phyloP scores from a whole-genome alignment of 352 stramenopile genomes.

The Phytophthora foliorum region DNA sequence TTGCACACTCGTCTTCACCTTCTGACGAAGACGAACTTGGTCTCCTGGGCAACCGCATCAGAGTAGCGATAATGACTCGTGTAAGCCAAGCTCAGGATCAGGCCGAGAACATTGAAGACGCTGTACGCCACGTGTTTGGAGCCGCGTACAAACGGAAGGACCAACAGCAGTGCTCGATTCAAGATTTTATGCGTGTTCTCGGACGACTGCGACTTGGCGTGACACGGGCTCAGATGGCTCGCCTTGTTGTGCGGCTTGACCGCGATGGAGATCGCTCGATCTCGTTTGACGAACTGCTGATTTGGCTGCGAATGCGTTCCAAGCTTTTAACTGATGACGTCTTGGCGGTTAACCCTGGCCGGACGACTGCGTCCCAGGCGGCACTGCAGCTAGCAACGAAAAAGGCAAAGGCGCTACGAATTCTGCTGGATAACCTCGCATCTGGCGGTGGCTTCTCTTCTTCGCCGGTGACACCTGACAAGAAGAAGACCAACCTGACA shows the following conservation, averaged over 20 bases:
- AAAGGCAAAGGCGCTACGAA: conserved; percentile 26
- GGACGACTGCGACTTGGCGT: conserved; percentile 50
- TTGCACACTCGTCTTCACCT: conserved; percentile 40
- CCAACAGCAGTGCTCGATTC: conserved; percentile 36
- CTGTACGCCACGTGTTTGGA: conserved; percentile 64
- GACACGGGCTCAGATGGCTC: conserved; percentile 57
- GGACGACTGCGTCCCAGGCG: neutral
- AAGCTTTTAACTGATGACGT: neutral
- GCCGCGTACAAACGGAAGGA: conserved; percentile 45
- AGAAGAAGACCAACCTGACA: conserved; percentile 29
- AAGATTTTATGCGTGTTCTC: conserved; percentile 53
- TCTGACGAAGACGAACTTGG: conserved; percentile 52
- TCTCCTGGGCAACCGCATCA: conserved; percentile 56
- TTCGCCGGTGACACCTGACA: neutral
- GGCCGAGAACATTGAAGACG: conserved; percentile 55
- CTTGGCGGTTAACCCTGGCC: neutral
- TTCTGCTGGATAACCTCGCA: conserved; percentile 32
- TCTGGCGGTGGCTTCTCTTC: neutral
- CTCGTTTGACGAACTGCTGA: conserved; percentile 77
- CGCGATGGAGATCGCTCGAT: conserved; percentile 59
- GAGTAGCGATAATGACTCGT: conserved; percentile 52
- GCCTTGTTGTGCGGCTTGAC: conserved; percentile 65
- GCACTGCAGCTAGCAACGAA: conserved; percentile 20
- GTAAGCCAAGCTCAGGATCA: conserved; percentile 49
- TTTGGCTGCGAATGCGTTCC: conserved; percentile 61